Evolutionary conservation across 106 monocot species (phyloP).

Genomic region (Allium cepa): DNA sequence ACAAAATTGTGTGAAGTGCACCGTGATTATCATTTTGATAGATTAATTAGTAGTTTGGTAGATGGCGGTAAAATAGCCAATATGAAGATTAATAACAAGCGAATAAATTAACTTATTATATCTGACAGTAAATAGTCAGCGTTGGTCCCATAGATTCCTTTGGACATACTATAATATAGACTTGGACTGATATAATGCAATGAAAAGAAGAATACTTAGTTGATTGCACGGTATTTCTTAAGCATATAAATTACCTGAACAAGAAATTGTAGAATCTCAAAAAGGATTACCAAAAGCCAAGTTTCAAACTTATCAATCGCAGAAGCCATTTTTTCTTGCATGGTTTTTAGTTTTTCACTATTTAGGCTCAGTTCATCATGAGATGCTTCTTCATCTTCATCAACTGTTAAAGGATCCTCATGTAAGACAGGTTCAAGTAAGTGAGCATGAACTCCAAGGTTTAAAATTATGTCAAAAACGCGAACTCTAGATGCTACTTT

Average conservation of each 20-base stretch:
- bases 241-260: slow-evolving; percentile 64
- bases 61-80: too few relatives aligned
- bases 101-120: too few relatives aligned
- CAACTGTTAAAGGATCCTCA: slow-evolving; percentile 50
- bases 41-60: too few relatives aligned
- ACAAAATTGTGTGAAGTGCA: too few relatives aligned
- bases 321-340: slow-evolving; percentile 34
- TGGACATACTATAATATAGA: too few relatives aligned
- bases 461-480: slow-evolving; percentile 89
- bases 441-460: slow-evolving; percentile 95
- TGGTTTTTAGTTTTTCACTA: slow-evolving; percentile 9
- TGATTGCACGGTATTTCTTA: not conserved
- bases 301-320: slow-evolving; percentile 88
- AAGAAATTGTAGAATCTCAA: slow-evolving; percentile 75
- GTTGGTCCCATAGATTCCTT: too few relatives aligned
- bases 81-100: too few relatives aligned
- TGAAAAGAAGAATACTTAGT: too few relatives aligned
- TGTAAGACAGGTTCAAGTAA: slow-evolving; percentile 74
- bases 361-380: slow-evolving; percentile 20
- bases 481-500: slow-evolving; percentile 50
- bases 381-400: slow-evolving; percentile 37
- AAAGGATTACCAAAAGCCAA: slow-evolving; percentile 85
- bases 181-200: too few relatives aligned
- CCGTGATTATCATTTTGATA: too few relatives aligned
- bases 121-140: too few relatives aligned